Conservation (phyloP, 352 stramenopile genomes). For the Albugo laibachii region DNA sequence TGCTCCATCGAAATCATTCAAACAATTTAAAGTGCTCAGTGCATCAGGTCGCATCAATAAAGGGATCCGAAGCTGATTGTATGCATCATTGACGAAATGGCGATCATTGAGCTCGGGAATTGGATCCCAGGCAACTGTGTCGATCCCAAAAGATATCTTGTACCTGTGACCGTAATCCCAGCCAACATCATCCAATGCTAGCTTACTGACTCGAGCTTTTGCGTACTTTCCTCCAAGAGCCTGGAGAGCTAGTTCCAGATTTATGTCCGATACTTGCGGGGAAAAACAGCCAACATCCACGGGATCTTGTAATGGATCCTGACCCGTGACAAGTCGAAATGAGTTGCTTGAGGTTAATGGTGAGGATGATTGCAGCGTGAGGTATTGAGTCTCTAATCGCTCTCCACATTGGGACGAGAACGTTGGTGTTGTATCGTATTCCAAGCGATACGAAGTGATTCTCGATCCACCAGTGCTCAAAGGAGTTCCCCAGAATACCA, state of each 20-base stretch:
- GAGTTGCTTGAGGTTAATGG: constrained; percentile 2
- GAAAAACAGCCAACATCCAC: constrained; percentile 16
- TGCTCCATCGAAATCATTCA: constrained; percentile 12
- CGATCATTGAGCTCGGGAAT: background rate
- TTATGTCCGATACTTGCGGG: constrained; percentile 9
- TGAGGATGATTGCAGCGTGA: constrained; percentile 13
- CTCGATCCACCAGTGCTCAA: constrained; percentile 55
- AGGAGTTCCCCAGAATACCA: constrained; percentile 63
- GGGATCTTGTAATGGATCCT: background rate
- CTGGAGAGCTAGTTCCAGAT: constrained; percentile 13
- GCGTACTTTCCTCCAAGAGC: constrained; percentile 13
- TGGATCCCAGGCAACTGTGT: background rate
- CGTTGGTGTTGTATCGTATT: constrained; percentile 84
- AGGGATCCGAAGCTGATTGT: background rate
- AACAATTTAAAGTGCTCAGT: constrained; percentile 4
- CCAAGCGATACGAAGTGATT: constrained; percentile 79
- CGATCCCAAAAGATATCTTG: constrained; percentile 17
- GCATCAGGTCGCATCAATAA: background rate
- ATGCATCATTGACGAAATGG: background rate
- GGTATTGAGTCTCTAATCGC: constrained; percentile 32
- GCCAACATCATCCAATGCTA: constrained; percentile 25
- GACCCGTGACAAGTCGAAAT: constrained; percentile 16
- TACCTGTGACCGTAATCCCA: constrained; percentile 67
- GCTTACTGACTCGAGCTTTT: constrained; percentile 11
- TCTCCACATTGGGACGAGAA: constrained; percentile 73